These are phyloP conservation scores for Melanopsichium pennsylvanicum DNA, from an alignment of 1,284 basidiomycete genomes.

Conservation along the genomic window DNA sequence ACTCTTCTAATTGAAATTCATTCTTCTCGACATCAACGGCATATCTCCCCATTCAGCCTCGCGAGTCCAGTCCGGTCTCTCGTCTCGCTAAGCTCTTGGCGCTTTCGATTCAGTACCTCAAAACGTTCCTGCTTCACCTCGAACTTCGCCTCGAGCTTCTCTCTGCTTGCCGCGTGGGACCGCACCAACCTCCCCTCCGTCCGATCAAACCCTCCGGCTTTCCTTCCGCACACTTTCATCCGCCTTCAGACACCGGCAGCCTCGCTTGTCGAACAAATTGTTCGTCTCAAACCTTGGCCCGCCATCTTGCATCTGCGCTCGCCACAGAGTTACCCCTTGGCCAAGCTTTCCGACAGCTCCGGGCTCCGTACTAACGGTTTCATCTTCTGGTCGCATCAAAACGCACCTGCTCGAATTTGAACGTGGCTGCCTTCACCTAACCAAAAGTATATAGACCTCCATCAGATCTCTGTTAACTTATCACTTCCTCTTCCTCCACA, in stretches of 20 bases:
- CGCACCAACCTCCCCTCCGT: neutral
- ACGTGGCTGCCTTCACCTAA: neutral
- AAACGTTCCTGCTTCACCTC: no score
- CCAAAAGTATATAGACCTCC: constrained; percentile 20
- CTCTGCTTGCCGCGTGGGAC: no score
- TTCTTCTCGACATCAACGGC: no score
- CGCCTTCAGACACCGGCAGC: constrained; percentile 8
- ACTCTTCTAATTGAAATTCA: no score
- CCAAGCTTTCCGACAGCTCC: neutral
- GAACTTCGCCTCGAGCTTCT: no score
- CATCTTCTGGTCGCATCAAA: neutral
- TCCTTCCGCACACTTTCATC: neutral
- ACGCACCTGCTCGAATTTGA: neutral
- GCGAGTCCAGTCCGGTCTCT: no score
- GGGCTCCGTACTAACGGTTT: neutral
- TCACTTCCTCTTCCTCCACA: neutral
- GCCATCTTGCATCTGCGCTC: neutral
- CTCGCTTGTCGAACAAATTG: constrained; percentile 2
- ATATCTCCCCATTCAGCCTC: no score
- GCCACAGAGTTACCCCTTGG: constrained; percentile 2
- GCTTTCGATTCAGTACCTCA: no score
- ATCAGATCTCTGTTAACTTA: constrained; percentile 1
- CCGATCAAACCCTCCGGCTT: neutral
- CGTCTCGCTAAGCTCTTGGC: neutral
- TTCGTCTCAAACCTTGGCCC: constrained; percentile 12